Evolutionary conservation across 2,329 filamentous ascomycete genomes (phyloP).

Genomic region (Aspergillus oerlinghausenensis): DNA sequence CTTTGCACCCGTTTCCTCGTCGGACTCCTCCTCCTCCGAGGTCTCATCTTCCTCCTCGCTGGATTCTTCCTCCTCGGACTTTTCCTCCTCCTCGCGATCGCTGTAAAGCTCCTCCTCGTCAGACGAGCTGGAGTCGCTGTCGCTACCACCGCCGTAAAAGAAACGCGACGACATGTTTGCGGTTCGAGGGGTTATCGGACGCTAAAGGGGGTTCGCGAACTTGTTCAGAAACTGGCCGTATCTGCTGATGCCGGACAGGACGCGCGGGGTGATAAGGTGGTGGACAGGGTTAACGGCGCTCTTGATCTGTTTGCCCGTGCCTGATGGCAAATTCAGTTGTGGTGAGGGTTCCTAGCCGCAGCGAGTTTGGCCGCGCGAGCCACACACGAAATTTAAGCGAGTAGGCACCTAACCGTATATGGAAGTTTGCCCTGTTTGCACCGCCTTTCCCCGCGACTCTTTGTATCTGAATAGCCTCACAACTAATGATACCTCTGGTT

Average conservation of each 20-base stretch:
- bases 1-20: slow-evolving; percentile 53
- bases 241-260: slow-evolving; percentile 2
- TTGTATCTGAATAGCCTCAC: not conserved
- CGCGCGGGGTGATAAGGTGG: slow-evolving; percentile 11
- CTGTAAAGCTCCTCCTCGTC: slow-evolving; percentile 95
- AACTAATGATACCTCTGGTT: not conserved
- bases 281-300: slow-evolving; percentile 6
- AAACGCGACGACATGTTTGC: slow-evolving; percentile 92
- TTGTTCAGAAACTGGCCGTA: slow-evolving; percentile 19
- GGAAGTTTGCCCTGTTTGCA: slow-evolving; percentile 18
- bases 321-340: slow-evolving; percentile 23
- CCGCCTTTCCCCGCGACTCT: slow-evolving; percentile 2
- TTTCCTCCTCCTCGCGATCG: slow-evolving; percentile 64
- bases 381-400: slow-evolving; percentile 46
- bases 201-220: slow-evolving; percentile 16
- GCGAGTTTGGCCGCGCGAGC: slow-evolving; percentile 25
- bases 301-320: slow-evolving; percentile 13
- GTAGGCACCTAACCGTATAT: slow-evolving; percentile 32
- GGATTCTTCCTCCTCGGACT: slow-evolving; percentile 52
- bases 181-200: slow-evolving; percentile 12
- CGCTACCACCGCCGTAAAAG: slow-evolving; percentile 94
- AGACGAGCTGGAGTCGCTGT: slow-evolving; percentile 83
- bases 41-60: slow-evolving; percentile 54
- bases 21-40: slow-evolving; percentile 52
- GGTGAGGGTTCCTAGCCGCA: slow-evolving; percentile 23